Base-by-base conservation (phyloP, 306 rosid species). In the Mimosa pudica region DNA sequence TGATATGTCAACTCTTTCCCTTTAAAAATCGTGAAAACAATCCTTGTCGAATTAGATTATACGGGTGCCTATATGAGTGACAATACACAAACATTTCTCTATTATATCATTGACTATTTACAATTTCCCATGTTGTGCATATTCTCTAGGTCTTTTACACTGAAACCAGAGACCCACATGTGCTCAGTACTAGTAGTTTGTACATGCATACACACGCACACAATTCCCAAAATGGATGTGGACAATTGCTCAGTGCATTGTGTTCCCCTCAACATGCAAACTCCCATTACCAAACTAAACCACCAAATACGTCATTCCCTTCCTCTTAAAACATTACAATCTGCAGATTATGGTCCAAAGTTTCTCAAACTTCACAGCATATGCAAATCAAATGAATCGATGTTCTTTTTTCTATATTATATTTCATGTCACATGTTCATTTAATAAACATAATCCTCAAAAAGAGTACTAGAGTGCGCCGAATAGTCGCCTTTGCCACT, bases 181-280 rank as follows among this genome's bases (percentile, higher is more conserved):
- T 58, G 80, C 49, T 7, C 18, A 57, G 32, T 57, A 57, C 32
- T 57, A 57, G 32, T 57, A 57, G 63, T 57, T 51, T 83, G 80
- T 68, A 72, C 82, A 78, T 81, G 83, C 80, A 11, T 77, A 60
- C 86, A 60, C 86, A 57, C 63, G 13, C 10, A 60, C 14, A 84
- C 90, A 82, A 82, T 85, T 86, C 80, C 86, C 82, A 68, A 84
- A 89, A 73, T 74, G 83, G 83, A 89, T 72, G 89, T 84, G 88
- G 86, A 85, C 83, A 79, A 48, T n/a, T 32, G 84, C 78, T 52
- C 45, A 78, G 55, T 75, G 85, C 77, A 77, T 35, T 68, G 48
- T 46, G 82, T 81, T 86, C 86, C 81, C 79, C 78, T n/a, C 81
- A 73, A 68, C 83, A 76, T 85, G 88, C 88, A 82, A 82, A 60